Conservation (phyloP, 2,329 filamentous ascomycete genomes). For the Keithomyces neogunnii region DNA sequence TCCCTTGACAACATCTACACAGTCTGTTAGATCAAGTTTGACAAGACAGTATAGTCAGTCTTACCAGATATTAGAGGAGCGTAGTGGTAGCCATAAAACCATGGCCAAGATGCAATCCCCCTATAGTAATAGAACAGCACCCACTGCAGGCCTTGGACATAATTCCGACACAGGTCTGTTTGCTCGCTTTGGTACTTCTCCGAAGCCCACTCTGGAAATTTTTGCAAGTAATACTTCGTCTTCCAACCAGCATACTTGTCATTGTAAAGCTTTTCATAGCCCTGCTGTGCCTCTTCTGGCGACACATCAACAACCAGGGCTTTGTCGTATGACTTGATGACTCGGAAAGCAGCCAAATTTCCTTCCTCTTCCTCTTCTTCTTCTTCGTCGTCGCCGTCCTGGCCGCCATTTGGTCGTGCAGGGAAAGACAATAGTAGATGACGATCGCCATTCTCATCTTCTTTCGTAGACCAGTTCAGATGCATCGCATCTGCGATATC, state of each 20-base stretch:
- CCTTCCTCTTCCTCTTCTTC: conserved; percentile 59
- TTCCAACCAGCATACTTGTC: conserved; percentile 90
- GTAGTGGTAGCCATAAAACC: conserved; percentile 97
- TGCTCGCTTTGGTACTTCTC: conserved; percentile 70
- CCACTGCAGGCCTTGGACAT: conserved; percentile 96
- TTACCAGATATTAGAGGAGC: conserved; percentile 86
- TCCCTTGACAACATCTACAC: conserved; percentile 74
- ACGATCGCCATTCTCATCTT: conserved; percentile 47
- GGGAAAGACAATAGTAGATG: conserved; percentile 45
- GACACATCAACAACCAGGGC: conserved; percentile 77
- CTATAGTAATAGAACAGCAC: conserved; percentile 97
- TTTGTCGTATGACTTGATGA: conserved; percentile 85
- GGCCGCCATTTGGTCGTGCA: conserved; percentile 45
- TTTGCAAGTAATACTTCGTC: conserved; percentile 82
- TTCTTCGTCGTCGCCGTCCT: conserved; percentile 37
- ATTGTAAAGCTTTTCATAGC: conserved; percentile 79
- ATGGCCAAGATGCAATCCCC: conserved; percentile 95
- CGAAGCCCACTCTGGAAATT: conserved; percentile 78
- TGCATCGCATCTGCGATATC: conserved; percentile 62
- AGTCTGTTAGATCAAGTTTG: conserved; percentile 10
- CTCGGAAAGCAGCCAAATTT: conserved; percentile 72
- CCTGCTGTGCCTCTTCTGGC: conserved; percentile 67
- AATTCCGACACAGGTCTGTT: conserved; percentile 81
- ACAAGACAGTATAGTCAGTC: conserved; percentile 11
- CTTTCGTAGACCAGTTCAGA: conserved; percentile 48